These are phyloP conservation scores for Claviceps quebecensis DNA, from an alignment of 2,329 filamentous ascomycete genomes.

Conservation along the genomic window DNA sequence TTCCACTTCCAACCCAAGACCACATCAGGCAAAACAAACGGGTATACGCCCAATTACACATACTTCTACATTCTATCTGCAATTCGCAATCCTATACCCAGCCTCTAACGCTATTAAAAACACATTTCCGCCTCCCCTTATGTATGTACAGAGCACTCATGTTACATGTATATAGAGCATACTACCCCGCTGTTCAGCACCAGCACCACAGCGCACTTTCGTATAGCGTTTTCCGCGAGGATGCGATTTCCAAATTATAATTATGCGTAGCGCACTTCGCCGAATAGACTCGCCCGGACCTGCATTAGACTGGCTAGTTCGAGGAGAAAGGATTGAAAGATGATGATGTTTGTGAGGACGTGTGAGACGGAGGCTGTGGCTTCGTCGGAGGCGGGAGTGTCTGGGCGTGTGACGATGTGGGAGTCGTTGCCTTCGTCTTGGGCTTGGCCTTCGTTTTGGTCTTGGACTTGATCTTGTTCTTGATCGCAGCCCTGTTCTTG, in stretches of 20 bases:
- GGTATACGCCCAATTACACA: slow-evolving; percentile 1
- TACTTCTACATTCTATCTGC: not conserved
- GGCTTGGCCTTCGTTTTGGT: slow-evolving; percentile 8
- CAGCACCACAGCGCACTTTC: not conserved
- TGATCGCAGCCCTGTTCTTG: slow-evolving; percentile 8
- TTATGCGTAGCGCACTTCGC: slow-evolving; percentile 51
- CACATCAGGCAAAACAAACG: not conserved
- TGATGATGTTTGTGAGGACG: slow-evolving; percentile 64
- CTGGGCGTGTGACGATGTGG: not conserved
- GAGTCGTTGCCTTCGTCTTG: slow-evolving; percentile 7
- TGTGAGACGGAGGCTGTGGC: slow-evolving; percentile 58
- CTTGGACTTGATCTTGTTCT: slow-evolving; percentile 4
- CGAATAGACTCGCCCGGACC: slow-evolving; percentile 60
- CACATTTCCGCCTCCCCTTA: not conserved
- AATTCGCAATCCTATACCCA: not conserved
- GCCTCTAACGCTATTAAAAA: not conserved
- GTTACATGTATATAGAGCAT: not conserved
- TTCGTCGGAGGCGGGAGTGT: slow-evolving; percentile 3
- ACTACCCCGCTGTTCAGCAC: not conserved
- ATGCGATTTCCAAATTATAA: not conserved
- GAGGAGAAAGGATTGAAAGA: slow-evolving; percentile 67
- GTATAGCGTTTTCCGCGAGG: not conserved
- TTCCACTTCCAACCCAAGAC: too few species aligned
- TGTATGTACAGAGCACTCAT: not conserved
- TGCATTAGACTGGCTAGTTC: slow-evolving; percentile 65